These are phyloP conservation scores for Sonneratia caseolaris DNA, from an alignment of 345 rosid genomes.

Conservation along the genomic window DNA sequence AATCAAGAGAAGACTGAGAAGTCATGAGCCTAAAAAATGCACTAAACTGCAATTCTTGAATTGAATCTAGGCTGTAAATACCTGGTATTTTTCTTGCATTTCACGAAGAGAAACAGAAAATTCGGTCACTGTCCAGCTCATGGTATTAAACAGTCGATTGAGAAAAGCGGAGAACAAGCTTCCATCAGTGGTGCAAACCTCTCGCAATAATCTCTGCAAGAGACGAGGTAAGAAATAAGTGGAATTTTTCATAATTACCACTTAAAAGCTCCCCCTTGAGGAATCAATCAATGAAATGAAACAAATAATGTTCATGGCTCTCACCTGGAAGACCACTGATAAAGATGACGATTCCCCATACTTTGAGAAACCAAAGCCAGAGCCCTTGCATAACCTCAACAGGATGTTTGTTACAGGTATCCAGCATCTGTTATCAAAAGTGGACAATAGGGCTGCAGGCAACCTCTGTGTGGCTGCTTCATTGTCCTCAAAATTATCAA, in stretches of 20 bases:
- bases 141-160: constrained; percentile 84
- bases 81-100: constrained; percentile 97
- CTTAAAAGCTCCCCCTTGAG: not conserved
- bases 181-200: constrained; percentile 59
- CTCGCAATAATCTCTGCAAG: constrained; percentile 59
- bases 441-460: constrained; percentile 67
- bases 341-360: constrained; percentile 78
- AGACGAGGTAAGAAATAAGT: not conserved
- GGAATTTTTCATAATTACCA: not conserved
- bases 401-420: constrained; percentile 86
- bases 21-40: not conserved
- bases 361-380: constrained; percentile 71
- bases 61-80: constrained; percentile 4
- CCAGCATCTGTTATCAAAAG: constrained; percentile 97
- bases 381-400: constrained; percentile 78
- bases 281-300: not conserved
- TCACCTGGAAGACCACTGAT: constrained; percentile 77
- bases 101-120: constrained; percentile 88
- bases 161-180: constrained; percentile 78
- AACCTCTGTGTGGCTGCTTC: constrained; percentile 66
- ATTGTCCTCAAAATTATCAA: constrained; percentile 79
- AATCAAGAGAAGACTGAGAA: constrained; percentile 2
- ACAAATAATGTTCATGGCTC: constrained; percentile 9
- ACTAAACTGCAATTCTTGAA: not conserved
- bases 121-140: constrained; percentile 98